These are phyloP conservation scores for Stephania cephalantha DNA, from an alignment of 164 flowering plant genomes.

Conservation along the genomic window DNA sequence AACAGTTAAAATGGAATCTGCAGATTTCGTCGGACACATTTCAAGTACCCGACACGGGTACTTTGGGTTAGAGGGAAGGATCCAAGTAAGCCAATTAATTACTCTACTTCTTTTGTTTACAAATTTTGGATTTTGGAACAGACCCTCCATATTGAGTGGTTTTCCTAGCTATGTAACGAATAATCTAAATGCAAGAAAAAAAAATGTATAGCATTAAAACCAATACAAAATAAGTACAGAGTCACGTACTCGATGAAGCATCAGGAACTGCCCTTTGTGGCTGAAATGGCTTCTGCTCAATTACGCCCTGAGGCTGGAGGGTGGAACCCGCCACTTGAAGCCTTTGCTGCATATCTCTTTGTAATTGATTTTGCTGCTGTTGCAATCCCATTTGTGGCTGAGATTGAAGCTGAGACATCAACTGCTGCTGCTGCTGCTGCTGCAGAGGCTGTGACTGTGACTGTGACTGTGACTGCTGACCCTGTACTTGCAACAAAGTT, in stretches of 20 bases:
- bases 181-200: too few species aligned
- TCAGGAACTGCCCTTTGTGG: conserved; percentile 63
- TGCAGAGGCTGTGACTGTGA: conserved; percentile 26
- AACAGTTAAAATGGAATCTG: too few species aligned
- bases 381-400: conserved; percentile 63
- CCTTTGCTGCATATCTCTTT: conserved; percentile 65
- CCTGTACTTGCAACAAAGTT: conserved; percentile 43
- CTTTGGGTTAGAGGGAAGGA: too few species aligned
- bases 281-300: conserved; percentile 76
- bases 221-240: neutral
- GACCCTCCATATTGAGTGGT: too few species aligned
- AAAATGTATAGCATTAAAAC: neutral
- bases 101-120: too few species aligned
- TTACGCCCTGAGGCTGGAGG: conserved; percentile 48
- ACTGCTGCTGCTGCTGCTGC: conserved; percentile 34
- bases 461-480: conserved; percentile 57
- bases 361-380: conserved; percentile 57
- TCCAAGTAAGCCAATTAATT: too few species aligned
- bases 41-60: too few species aligned
- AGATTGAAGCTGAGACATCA: conserved; percentile 62
- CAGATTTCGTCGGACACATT: too few species aligned
- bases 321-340: conserved; percentile 48
- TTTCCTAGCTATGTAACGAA: too few species aligned
- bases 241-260: conserved; percentile 63
- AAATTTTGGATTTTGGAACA: too few species aligned